Conservation (phyloP, 169 alveolate species). For the Ichthyophthirius multifiliis region DNA sequence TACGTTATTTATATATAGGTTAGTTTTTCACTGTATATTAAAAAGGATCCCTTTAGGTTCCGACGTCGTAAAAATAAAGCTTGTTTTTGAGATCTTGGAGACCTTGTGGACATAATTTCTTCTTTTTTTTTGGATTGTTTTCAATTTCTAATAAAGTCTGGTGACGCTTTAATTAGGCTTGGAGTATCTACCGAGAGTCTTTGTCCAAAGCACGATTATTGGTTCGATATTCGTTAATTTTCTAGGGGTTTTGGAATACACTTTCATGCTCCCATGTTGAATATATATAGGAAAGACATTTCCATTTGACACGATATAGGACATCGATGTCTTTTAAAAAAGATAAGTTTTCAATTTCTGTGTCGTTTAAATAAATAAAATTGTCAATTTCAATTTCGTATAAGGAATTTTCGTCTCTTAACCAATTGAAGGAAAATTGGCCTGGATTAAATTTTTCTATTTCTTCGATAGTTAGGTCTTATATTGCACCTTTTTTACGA, state of each 20-base stretch:
- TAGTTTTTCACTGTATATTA: constrained; percentile 27
- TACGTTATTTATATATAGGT: constrained; percentile 36
- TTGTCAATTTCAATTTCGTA: not conserved
- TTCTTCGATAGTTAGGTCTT: constrained; percentile 9
- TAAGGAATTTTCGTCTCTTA: constrained; percentile 20
- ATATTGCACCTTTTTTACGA: not conserved
- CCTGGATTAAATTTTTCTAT: constrained; percentile 39
- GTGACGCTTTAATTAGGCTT: constrained; percentile 24
- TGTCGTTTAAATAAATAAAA: constrained; percentile 9
- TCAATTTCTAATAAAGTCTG: constrained; percentile 43
- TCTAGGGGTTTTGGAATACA: constrained; percentile 15
- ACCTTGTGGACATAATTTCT: constrained; percentile 21
- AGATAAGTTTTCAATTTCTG: constrained; percentile 1
- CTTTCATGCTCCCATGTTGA: constrained; percentile 75
- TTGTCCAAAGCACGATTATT: constrained; percentile 59
- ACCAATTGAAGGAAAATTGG: constrained; percentile 16
- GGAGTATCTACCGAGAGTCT: constrained; percentile 41
- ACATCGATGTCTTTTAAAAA: constrained; percentile 27
- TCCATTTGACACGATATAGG: constrained; percentile 76
- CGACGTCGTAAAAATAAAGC: constrained; percentile 25
- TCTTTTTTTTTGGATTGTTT: constrained; percentile 33
- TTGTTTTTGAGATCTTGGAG: constrained; percentile 16
- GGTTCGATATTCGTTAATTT: constrained; percentile 43
- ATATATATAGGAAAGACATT: constrained; percentile 52
- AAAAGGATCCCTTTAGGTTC: constrained; percentile 7